Evolutionary conservation across 2,329 filamentous ascomycete genomes (phyloP).

Genomic region (Diaporthe sp.): DNA sequence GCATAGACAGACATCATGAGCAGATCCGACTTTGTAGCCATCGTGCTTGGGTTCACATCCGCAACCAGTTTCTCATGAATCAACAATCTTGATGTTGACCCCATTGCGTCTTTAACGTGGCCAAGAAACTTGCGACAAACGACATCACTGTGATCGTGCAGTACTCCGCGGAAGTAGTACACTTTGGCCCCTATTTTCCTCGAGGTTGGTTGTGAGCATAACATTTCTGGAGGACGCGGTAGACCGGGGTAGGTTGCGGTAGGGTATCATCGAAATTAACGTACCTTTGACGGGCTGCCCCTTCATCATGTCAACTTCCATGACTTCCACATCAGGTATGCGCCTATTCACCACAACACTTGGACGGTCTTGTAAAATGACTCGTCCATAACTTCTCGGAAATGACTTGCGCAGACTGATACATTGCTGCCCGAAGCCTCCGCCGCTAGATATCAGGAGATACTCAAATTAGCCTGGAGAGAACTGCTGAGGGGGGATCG

Average conservation of each 20-base stretch:
- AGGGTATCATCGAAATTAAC: not conserved
- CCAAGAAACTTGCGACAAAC: slow-evolving; percentile 12
- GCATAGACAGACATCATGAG: slow-evolving; percentile 23
- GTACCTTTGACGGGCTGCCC: slow-evolving; percentile 7
- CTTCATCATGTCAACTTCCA: slow-evolving; percentile 19
- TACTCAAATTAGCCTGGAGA: not conserved
- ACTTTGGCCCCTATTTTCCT: not conserved
- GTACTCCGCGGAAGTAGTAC: slow-evolving; percentile 7
- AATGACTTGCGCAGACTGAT: slow-evolving; percentile 16
- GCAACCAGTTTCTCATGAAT: slow-evolving; percentile 13
- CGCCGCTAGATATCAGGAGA: not conserved
- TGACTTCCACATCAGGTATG: slow-evolving; percentile 2
- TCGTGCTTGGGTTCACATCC: not conserved
- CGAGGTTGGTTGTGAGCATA: not conserved
- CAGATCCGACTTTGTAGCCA: slow-evolving; percentile 16
- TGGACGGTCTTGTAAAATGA: slow-evolving; percentile 12
- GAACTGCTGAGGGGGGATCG: not conserved
- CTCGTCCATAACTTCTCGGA: not conserved
- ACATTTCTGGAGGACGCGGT: too few species aligned
- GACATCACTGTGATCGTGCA: slow-evolving; percentile 13
- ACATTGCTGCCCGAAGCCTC: slow-evolving; percentile 8
- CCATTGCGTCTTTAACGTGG: not conserved
- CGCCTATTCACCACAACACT: not conserved
- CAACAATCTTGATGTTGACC: slow-evolving; percentile 1
- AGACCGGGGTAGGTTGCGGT: not conserved